Evolutionary conservation across 208 protist species (phyloP), one percentile per base, ranked within the genome.

Genomic region (Acanthamoeba triangularis): DNA sequence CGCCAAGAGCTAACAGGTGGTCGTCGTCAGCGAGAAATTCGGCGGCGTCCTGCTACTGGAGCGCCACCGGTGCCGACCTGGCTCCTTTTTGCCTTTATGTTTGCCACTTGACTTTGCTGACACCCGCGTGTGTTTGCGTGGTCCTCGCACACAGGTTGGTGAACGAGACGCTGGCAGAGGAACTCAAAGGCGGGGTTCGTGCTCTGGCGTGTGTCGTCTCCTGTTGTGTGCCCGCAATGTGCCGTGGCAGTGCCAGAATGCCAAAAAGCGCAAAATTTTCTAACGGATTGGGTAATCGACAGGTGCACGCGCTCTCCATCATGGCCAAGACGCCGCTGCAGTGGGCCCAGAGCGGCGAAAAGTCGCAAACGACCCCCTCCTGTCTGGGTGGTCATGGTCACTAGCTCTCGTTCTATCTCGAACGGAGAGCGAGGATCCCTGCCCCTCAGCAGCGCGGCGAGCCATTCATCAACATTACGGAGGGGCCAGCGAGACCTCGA

Each of bases 291-390:
- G 4, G 67, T 41, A 3, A 82, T 6, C 87, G 37, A 2, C 30
- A 35, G 25, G 95, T 97, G 20, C 96, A 97, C 54, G 96, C 96
- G 20, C 90, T 97, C 2, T 96, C 96, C n/a, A 97, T 97, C 41
- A 65, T 78, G 78, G 91, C 95, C n/a, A 88, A 96, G 49, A 96
- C 96, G 4, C 82, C 95, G 2, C 63, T 1, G 33, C 95, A 97
- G 67, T 95, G 90, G 94, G 65, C 76, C 28, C n/a, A 59, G 28
- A 74, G 59, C 56, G 52, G 63, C 78, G 76, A 84, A 37, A 84
- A 84, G 76, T 56, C 76, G n/a, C 76, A 84, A 30, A 84, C 76
- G 18, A 84, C 76, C 2, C 76, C 76, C 10, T 84, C 76, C 3
- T 84, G 76, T 54, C 23, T 84, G 76, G 76, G 76, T 54, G 76